Evolutionary conservation across 495 filamentous ascomycete species (phyloP).

Genomic region (Xylaria scruposa): DNA sequence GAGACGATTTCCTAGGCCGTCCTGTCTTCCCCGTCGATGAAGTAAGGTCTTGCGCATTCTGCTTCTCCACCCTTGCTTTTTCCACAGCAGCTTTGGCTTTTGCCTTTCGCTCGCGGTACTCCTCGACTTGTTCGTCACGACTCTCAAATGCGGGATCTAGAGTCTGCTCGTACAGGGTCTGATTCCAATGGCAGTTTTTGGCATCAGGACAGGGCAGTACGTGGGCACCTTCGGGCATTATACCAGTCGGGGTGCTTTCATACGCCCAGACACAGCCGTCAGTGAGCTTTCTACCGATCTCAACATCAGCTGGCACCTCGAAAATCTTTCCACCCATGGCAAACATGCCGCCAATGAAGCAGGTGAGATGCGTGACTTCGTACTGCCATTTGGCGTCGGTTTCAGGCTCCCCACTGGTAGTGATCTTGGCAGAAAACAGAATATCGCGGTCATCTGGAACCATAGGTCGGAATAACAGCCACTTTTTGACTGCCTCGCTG

Average conservation of each 20-base stretch:
- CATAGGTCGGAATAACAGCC: conserved; percentile 88
- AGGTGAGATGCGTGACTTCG: conserved; percentile 80
- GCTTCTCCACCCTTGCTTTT: conserved; percentile 33
- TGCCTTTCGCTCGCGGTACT: conserved; percentile 45
- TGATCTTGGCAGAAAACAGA: conserved; percentile 69
- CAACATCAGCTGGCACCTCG: conserved; percentile 75
- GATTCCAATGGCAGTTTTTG: conserved; percentile 76
- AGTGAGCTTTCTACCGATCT: conserved; percentile 80
- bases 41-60: conserved; percentile 26
- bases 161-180: conserved; percentile 65
- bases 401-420: conserved; percentile 46
- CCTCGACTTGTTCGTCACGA: conserved; percentile 47
- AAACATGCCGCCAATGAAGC: conserved; percentile 94
- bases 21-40: conserved; percentile 21
- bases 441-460: conserved; percentile 74
- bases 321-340: conserved; percentile 90
- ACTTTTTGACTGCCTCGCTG: conserved; percentile 71
- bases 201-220: conserved; percentile 71
- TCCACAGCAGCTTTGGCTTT: conserved; percentile 43
- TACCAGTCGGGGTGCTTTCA: conserved; percentile 76
- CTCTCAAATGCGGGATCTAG: conserved; percentile 57
- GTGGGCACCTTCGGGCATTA: conserved; percentile 84
- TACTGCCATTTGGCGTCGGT: conserved; percentile 52
- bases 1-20: conserved; percentile 1
- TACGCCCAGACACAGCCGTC: conserved; percentile 97